These are phyloP conservation scores for Tagetes patula DNA, from an alignment of 129 eudicot genomes.

Conservation along the genomic window DNA sequence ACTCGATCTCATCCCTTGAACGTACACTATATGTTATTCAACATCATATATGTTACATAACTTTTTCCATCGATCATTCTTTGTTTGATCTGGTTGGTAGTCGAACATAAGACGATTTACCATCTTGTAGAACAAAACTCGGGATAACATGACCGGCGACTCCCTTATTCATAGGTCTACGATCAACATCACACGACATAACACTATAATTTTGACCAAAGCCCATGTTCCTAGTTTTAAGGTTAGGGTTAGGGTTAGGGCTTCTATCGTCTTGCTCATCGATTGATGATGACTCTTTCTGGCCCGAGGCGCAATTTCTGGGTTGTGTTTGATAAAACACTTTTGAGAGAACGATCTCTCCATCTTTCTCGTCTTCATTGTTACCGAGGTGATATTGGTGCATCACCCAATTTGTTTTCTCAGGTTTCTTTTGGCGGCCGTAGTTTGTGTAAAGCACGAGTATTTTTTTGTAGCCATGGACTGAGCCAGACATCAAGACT, in stretches of 20 bases:
- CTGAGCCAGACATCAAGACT: conserved; percentile 38
- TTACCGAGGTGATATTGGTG: conserved; percentile 93
- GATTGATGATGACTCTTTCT: conserved; percentile 25
- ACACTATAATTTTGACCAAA: conserved; percentile 45
- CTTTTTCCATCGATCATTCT: conserved; percentile 28
- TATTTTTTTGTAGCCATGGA: conserved; percentile 84
- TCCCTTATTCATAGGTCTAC: conserved; percentile 48
- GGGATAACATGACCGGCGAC: conserved; percentile 53
- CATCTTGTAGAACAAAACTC: conserved; percentile 55
- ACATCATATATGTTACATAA: conserved; percentile 9
- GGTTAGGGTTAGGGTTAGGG: conserved; percentile 28
- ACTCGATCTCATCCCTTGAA: background rate
- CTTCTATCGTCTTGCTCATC: conserved; percentile 31
- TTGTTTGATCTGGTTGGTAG: conserved; percentile 57
- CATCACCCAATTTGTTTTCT: conserved; percentile 97
- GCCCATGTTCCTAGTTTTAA: conserved; percentile 28
- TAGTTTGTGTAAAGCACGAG: conserved; percentile 91
- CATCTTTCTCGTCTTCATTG: conserved; percentile 89
- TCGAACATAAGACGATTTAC: conserved; percentile 48
- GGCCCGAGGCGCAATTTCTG: conserved; percentile 64
- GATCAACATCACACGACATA: conserved; percentile 41
- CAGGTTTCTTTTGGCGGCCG: conserved; percentile 88
- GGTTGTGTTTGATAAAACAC: conserved; percentile 98
- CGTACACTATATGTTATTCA: conserved; percentile 18
- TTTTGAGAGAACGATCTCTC: conserved; percentile 88